These are phyloP conservation scores for Plasmodium yoelii DNA, from an alignment of 169 alveolate genomes.

Conservation along the genomic window DNA sequence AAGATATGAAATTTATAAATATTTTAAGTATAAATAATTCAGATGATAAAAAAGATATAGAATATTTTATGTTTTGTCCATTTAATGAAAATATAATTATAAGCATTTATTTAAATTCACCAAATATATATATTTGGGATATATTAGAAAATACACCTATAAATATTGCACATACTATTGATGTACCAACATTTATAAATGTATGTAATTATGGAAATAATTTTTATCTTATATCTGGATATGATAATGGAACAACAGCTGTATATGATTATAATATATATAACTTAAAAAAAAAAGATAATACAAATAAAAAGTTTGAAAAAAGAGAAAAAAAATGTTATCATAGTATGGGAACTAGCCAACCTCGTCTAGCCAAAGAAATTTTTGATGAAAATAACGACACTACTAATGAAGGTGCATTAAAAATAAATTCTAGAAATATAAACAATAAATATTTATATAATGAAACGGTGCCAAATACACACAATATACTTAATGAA, in stretches of 20 bases:
- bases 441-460: too few species aligned
- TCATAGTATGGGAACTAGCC: neutral
- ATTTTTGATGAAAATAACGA: too few species aligned
- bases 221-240: conserved; percentile 55
- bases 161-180: conserved; percentile 23
- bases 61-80: conserved; percentile 68
- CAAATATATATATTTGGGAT: conserved; percentile 67
- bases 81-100: conserved; percentile 48
- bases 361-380: too few species aligned
- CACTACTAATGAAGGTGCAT: too few species aligned
- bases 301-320: conserved; percentile 14
- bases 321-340: neutral
- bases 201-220: conserved; percentile 50
- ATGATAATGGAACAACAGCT: conserved; percentile 13
- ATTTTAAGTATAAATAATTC: conserved; percentile 36
- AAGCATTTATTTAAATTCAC: conserved; percentile 46
- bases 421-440: too few species aligned
- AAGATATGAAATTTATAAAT: conserved; percentile 54
- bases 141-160: conserved; percentile 43
- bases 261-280: conserved; percentile 60
- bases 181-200: conserved; percentile 54
- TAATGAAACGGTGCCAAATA: neutral
- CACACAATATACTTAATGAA: conserved; percentile 2
- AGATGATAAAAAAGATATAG: conserved; percentile 42
- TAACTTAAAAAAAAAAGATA: conserved; percentile 8